Conservation (phyloP, 1,284 basidiomycete genomes). For the Melampsora larici-populina region DNA sequence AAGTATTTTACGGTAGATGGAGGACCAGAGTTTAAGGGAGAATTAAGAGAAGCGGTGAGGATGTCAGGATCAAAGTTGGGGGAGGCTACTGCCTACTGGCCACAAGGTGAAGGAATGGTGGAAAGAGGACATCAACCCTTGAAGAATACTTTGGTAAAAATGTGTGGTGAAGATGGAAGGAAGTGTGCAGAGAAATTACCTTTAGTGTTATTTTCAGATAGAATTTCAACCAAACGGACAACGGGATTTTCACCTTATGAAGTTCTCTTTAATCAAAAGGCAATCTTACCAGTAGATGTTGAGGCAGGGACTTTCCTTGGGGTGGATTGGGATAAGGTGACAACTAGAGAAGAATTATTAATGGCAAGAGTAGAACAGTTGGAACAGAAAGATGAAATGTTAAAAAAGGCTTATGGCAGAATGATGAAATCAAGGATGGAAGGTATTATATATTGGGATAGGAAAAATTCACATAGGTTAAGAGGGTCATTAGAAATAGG, state of each 20-base stretch:
- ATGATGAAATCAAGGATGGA: not conserved
- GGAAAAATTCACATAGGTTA: not conserved
- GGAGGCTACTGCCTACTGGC: too few species aligned
- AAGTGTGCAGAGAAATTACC: too few species aligned
- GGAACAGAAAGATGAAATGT: not conserved
- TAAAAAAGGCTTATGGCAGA: not conserved
- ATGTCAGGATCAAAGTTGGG: too few species aligned
- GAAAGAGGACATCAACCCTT: too few species aligned
- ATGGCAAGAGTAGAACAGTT: too few species aligned
- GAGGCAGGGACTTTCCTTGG: not conserved
- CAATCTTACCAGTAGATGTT: not conserved
- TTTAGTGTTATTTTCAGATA: too few species aligned
- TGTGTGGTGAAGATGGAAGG: too few species aligned
- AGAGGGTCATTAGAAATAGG: not conserved
- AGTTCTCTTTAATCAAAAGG: not conserved
- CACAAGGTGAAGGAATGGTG: too few species aligned
- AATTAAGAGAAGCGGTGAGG: too few species aligned
- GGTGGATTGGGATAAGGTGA: slow-evolving; percentile 12
- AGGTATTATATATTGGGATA: slow-evolving; percentile 3
- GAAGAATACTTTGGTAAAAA: slow-evolving; percentile 9
- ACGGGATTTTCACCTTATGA: not conserved
- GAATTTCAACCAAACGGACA: too few species aligned
- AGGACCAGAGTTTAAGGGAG: too few species aligned
- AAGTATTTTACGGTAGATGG: too few species aligned
- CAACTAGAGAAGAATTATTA: not conserved